Conservation (phyloP, 805 yeast species). For the Yamadazyma sp. region DNA sequence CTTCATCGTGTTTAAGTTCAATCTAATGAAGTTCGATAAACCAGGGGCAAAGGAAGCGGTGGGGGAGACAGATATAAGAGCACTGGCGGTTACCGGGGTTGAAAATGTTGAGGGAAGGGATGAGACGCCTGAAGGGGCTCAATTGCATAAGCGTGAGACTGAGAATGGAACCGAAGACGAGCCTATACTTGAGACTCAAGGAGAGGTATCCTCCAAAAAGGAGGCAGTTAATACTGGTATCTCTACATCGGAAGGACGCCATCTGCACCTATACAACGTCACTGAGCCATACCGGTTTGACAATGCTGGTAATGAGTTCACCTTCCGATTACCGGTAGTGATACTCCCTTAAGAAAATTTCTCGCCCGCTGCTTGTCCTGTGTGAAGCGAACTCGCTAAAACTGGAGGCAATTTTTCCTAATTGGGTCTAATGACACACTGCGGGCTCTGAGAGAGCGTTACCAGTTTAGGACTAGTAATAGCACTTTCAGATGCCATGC, state of each 20-base stretch:
- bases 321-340: slow-evolving; percentile 29
- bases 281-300: slow-evolving; percentile 20
- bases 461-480: slow-evolving; percentile 1
- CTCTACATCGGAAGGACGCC: neutral
- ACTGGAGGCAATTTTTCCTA: slow-evolving; percentile 1
- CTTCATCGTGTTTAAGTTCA: slow-evolving; percentile 36
- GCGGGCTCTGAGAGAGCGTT: too few relatives aligned
- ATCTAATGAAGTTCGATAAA: slow-evolving; percentile 27
- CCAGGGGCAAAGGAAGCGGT: neutral
- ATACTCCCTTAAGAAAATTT: slow-evolving; percentile 15
- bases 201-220: neutral
- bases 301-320: slow-evolving; percentile 28
- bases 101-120: too few relatives aligned
- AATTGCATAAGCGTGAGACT: slow-evolving; percentile 1
- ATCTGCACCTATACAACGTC: neutral
- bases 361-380: neutral
- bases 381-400: neutral
- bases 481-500: slow-evolving; percentile 3
- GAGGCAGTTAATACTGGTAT: neutral
- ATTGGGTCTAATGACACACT: slow-evolving; percentile 1
- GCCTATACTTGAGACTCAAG: too few relatives aligned
- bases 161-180: neutral
- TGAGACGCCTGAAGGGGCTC: slow-evolving; percentile 5
- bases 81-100: neutral
- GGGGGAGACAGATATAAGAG: neutral